A percentile compares a stretch with the other conserved stretches of the same genome.
Evolutionary conservation across 2,329 filamentous ascomycete species (phyloP).

Genomic region (Aspergillus fumigatus): DNA sequence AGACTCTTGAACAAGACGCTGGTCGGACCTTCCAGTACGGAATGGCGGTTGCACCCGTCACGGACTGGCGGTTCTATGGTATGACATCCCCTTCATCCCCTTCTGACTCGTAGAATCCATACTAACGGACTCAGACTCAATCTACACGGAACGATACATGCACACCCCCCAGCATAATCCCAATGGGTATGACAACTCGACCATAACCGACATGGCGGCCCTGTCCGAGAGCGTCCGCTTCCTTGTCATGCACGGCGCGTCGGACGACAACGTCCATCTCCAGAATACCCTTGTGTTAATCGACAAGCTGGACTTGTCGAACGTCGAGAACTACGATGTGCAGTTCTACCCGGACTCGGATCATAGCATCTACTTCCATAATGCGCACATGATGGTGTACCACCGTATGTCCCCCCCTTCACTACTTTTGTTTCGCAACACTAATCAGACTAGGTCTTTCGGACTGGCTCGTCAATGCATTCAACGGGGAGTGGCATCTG

Average conservation of each 20-base stretch:
- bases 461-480: constrained; percentile 94
- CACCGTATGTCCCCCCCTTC: constrained; percentile 65
- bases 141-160: constrained; percentile 71
- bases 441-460: constrained; percentile 30
- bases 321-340: constrained; percentile 90
- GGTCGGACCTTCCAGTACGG: constrained; percentile 91
- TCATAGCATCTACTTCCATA: constrained; percentile 92
- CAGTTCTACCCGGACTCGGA: constrained; percentile 96
- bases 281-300: constrained; percentile 87
- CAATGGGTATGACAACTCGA: constrained; percentile 69
- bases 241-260: constrained; percentile 91
- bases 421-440: not conserved
- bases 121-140: constrained; percentile 25
- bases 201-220: constrained; percentile 69
- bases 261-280: constrained; percentile 95
- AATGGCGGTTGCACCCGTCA: constrained; percentile 98
- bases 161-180: constrained; percentile 81
- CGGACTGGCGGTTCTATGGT: constrained; percentile 91
- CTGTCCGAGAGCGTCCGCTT: constrained; percentile 77
- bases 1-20: constrained; percentile 86
- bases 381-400: constrained; percentile 85
- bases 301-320: constrained; percentile 75
- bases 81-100: constrained; percentile 9
- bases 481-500: constrained; percentile 88
- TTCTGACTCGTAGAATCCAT: not conserved